Percentiles rank a stretch among this genome's conserved stretches.
These are phyloP conservation scores for Saccharum officinarum DNA, from an alignment of 176 grass and related monocot species.

Conservation along the genomic window DNA sequence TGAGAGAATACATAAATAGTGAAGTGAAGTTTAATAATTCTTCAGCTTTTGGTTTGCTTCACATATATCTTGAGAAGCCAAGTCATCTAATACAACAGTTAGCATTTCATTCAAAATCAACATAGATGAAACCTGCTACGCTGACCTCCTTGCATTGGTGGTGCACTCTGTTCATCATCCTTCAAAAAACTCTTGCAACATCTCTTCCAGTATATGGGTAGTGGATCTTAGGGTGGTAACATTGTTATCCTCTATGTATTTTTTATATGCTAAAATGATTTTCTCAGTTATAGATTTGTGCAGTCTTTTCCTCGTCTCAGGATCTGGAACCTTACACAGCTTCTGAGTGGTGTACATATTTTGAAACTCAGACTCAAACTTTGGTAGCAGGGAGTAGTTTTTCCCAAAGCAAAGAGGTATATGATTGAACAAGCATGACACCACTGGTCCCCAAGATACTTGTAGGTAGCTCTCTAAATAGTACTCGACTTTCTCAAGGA, in stretches of 20 bases:
- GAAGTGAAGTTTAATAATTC: too few relatives aligned
- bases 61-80: too few relatives aligned
- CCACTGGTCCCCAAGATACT: not conserved
- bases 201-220: not conserved
- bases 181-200: not conserved
- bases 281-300: not conserved
- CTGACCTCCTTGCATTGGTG: too few relatives aligned
- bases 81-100: too few relatives aligned
- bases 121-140: too few relatives aligned
- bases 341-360: not conserved
- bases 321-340: not conserved
- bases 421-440: not conserved
- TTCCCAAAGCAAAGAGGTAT: not conserved
- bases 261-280: not conserved
- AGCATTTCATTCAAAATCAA: too few relatives aligned
- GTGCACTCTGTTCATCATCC: not conserved
- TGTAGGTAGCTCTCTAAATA: not conserved
- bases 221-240: not conserved
- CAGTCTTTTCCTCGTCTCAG: not conserved
- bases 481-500: too few relatives aligned
- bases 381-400: not conserved
- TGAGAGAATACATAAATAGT: too few relatives aligned
- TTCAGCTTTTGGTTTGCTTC: too few relatives aligned
- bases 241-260: not conserved
- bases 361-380: not conserved